phyloP scores from a whole-genome alignment of 176 grass and related monocot genomes.

The Carex cristatella region DNA sequence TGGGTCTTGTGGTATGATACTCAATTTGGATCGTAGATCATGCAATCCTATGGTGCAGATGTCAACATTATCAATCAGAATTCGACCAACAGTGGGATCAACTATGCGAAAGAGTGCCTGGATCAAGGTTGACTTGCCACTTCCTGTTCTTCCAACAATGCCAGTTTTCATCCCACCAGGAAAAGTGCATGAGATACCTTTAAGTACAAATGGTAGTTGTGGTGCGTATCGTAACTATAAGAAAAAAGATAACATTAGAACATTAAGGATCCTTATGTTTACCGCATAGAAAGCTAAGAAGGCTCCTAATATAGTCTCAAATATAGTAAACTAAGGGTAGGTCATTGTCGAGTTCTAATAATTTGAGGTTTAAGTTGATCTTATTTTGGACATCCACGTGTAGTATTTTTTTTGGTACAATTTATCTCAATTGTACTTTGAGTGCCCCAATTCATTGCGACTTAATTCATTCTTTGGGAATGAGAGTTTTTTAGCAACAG shows the following conservation, averaged over 20 bases:
- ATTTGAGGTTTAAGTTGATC: not conserved
- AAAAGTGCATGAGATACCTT: constrained; percentile 60
- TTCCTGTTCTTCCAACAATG: constrained; percentile 86
- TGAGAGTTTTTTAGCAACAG: not conserved
- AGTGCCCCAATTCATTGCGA: not conserved
- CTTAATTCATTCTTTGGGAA: too few species aligned
- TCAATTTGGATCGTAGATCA: constrained; percentile 72
- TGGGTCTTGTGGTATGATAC: constrained; percentile 96
- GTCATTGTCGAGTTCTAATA: not conserved
- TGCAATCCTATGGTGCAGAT: constrained; percentile 83
- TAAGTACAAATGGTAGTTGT: constrained; percentile 67
- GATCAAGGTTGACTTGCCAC: constrained; percentile 85
- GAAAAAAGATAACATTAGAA: not conserved
- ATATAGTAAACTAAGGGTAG: too few species aligned
- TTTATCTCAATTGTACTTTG: not conserved
- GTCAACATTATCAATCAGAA: constrained; percentile 61
- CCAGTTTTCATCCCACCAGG: constrained; percentile 76
- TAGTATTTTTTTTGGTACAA: not conserved
- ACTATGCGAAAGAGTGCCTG: constrained; percentile 79
- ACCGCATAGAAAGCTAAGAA: not conserved
- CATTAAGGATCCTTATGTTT: not conserved
- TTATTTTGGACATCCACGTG: not conserved
- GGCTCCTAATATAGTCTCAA: too few species aligned
- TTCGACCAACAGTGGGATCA: constrained; percentile 58
- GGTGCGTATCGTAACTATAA: constrained; percentile 63